Conservation (phyloP, 306 rosid species). For the Ammopiptanthus mongolicus region DNA sequence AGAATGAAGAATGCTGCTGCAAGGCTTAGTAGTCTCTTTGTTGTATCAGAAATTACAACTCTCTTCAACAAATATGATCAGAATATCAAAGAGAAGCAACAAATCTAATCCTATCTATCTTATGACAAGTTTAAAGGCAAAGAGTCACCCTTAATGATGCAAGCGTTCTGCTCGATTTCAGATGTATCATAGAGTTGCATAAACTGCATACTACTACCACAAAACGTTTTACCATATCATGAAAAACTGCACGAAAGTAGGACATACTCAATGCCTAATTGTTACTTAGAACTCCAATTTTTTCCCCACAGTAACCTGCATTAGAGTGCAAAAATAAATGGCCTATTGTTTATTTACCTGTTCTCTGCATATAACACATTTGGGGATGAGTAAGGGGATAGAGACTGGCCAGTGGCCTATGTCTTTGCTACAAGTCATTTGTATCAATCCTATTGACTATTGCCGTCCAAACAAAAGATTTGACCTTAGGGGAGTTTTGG, state of each 20-base stretch:
- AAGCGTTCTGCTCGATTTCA: not conserved
- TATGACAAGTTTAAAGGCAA: no score
- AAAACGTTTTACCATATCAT: no score
- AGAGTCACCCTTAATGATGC: no score
- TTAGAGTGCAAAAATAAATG: not conserved
- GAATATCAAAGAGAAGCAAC: no score
- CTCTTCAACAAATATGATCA: no score
- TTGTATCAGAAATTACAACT: no score
- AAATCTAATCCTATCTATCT: no score
- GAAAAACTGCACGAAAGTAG: not conserved
- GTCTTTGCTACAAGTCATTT: not conserved
- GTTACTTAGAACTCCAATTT: not conserved
- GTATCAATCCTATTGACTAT: not conserved
- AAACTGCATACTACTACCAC: not conserved
- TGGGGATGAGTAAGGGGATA: not conserved
- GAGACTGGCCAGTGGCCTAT: not conserved
- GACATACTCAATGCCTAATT: not conserved
- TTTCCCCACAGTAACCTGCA: not conserved
- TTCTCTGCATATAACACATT: not conserved
- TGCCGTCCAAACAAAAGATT: not conserved
- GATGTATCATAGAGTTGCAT: not conserved
- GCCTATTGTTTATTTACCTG: not conserved
- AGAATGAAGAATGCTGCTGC: no score
- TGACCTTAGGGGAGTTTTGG: not conserved
- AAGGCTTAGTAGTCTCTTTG: no score